Base-by-base conservation (phyloP, 2,329 filamentous ascomycete species). In the Thielaviopsis ethacetica region DNA sequence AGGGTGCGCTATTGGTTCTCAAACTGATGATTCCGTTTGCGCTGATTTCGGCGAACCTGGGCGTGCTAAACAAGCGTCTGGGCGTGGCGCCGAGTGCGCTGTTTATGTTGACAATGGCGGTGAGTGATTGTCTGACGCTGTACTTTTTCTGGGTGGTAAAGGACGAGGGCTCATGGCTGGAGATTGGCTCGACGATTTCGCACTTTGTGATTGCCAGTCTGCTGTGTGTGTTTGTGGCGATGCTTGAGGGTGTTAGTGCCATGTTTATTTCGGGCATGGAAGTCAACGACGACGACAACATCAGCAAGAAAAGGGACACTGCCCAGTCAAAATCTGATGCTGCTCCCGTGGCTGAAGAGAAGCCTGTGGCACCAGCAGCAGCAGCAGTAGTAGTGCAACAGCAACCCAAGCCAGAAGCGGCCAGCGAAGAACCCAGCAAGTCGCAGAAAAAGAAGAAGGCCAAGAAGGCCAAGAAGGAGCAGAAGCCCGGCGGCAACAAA, bases 141-240 rank as follows among this genome's bases (percentile, higher is more conserved):
- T 88, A 93, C 66, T 98, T 98, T 75, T 98, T 98, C 73, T 98
- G 88, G 83, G 88, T 95, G 66, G 93, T 98, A 53, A 87, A 86
- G 66, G 93, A 98, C 65, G 93, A 98, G 69, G 93, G 93, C 0
- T 93, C 86, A 22, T 98, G 93, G 93, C 73, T 98, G 61, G 93
- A 98, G 68, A 98, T 98, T 68, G 93, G 93, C 34, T 95, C 89
- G 27, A 96, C 89, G 3, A 98, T 98, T 64, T 95, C 83, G 67
- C 91, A 97, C 69, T 98, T 97, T 71, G 83, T 84, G 62, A 97
- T 98, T 72, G 91, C 90, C 19, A 96, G 89, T 70, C 70, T 88
- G 65, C 68, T 97, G 52, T 93, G 90, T 65, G 84, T 95, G 9
- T 98, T 98, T 72, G 90, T 98, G 51, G 88, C 90, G 0, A 83